Conservation (phyloP, 768 basidiomycete species). For the Boletus sp. region DNA sequence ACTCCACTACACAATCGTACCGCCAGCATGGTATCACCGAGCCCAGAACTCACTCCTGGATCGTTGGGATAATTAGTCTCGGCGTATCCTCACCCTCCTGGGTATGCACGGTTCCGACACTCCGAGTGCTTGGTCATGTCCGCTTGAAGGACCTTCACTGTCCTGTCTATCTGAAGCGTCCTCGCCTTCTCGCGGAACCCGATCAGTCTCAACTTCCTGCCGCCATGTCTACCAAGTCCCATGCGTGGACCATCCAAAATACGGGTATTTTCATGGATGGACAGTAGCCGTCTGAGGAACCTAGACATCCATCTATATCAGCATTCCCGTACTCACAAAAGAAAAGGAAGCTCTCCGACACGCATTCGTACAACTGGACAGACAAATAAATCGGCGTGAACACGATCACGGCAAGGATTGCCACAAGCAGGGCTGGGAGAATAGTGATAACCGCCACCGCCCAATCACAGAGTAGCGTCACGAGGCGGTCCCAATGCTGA, state of each 20-base stretch:
- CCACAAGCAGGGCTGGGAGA: conserved; percentile 18
- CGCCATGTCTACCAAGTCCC: not conserved
- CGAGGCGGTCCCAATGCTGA: conserved; percentile 19
- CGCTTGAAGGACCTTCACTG: not conserved
- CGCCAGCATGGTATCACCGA: not conserved
- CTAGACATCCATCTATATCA: conserved; percentile 1
- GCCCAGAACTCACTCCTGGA: not conserved
- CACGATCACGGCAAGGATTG: conserved; percentile 7
- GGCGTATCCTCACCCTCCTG: not conserved
- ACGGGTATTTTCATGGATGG: not conserved
- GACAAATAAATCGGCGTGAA: conserved; percentile 10
- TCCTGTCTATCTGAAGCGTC: not conserved
- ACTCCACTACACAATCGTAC: not conserved
- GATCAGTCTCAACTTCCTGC: not conserved
- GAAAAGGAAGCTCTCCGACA: not conserved
- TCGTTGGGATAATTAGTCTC: not conserved
- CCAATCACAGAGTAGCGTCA: not conserved
- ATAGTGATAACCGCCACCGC: not conserved
- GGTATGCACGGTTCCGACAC: too few species aligned
- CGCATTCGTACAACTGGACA: conserved; percentile 7
- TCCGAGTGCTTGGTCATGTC: not conserved
- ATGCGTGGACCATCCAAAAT: not conserved
- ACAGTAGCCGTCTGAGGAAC: not conserved
- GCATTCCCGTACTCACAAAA: not conserved
- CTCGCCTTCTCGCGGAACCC: not conserved